Percentiles rank a stretch among this genome's conserved stretches.
phyloP scores from a whole-genome alignment of 805 yeast genomes.

The Groenewaldozyma tartarivorans region DNA sequence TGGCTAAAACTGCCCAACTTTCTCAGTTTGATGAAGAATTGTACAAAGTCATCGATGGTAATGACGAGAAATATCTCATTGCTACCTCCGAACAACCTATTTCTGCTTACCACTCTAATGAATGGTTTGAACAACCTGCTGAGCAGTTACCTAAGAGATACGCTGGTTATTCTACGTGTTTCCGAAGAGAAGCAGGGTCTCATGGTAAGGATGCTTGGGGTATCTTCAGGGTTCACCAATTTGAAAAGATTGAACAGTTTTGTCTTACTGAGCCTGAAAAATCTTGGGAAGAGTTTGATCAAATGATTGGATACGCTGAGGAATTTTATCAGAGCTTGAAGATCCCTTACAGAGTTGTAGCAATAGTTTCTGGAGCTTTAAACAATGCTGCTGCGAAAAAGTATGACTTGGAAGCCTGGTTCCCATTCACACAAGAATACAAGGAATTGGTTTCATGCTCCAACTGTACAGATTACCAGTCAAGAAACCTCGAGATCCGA shows the following conservation, averaged over 20 bases:
- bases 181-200: constrained; percentile 98
- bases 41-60: constrained; percentile 94
- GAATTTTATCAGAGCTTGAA: constrained; percentile 87
- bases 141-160: constrained; percentile 95
- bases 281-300: constrained; percentile 95
- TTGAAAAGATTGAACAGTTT: constrained; percentile 97
- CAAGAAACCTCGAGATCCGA: constrained; percentile 96
- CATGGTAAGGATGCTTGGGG: constrained; percentile 99
- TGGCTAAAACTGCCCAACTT: constrained; percentile 98
- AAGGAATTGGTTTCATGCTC: constrained; percentile 98
- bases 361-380: constrained; percentile 96
- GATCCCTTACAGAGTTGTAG: constrained; percentile 93
- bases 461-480: constrained; percentile 98
- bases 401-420: constrained; percentile 99
- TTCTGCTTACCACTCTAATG: constrained; percentile 92
- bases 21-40: constrained; percentile 97
- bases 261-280: constrained; percentile 94
- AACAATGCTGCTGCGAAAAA: constrained; percentile 99
- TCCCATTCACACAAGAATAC: constrained; percentile 98
- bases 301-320: constrained; percentile 86
- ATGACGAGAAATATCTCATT: constrained; percentile 93
- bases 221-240: constrained; percentile 96
- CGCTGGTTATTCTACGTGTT: constrained; percentile 97
- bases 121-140: constrained; percentile 96
- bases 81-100: constrained; percentile 99